phyloP scores from a whole-genome alignment of 495 filamentous ascomycete species.

The Lophiotrema nucula region DNA sequence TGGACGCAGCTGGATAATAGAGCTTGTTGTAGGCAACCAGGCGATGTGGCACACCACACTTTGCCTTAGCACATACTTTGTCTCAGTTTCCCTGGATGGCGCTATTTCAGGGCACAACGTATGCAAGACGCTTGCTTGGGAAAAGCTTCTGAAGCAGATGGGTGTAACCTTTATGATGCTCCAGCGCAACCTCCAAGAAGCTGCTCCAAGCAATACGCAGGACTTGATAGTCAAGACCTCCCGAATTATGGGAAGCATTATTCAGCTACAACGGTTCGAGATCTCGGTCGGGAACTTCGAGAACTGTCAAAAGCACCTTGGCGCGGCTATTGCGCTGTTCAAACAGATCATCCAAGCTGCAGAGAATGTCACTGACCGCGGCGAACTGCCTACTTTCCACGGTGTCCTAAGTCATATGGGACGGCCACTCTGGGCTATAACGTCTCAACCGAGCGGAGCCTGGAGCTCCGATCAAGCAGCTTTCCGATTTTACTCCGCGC shows the following conservation, averaged over 20 bases:
- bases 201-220: not conserved
- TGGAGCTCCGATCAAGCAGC: constrained; percentile 51
- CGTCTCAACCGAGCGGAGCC: constrained; percentile 17
- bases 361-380: not conserved
- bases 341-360: constrained; percentile 44
- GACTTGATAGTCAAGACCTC: constrained; percentile 38
- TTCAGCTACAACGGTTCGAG: constrained; percentile 55
- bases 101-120: not conserved
- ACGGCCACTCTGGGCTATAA: constrained; percentile 33
- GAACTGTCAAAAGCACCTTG: constrained; percentile 52
- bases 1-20: constrained; percentile 54
- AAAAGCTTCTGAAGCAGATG: not conserved
- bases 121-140: constrained; percentile 3
- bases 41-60: constrained; percentile 50
- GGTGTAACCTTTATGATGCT: not conserved
- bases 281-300: constrained; percentile 45
- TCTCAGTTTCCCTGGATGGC: constrained; percentile 34
- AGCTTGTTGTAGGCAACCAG: constrained; percentile 50
- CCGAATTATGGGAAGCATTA: constrained; percentile 53
- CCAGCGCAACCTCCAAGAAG: not conserved
- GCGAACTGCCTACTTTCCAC: constrained; percentile 26
- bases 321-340: constrained; percentile 51
- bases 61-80: constrained; percentile 50
- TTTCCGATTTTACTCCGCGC: constrained; percentile 53
- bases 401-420: constrained; percentile 34